Evolutionary conservation across 1,284 basidiomycete species (phyloP), one percentile per base, ranked within the genome.

Genomic region (Xanthoconium separans): DNA sequence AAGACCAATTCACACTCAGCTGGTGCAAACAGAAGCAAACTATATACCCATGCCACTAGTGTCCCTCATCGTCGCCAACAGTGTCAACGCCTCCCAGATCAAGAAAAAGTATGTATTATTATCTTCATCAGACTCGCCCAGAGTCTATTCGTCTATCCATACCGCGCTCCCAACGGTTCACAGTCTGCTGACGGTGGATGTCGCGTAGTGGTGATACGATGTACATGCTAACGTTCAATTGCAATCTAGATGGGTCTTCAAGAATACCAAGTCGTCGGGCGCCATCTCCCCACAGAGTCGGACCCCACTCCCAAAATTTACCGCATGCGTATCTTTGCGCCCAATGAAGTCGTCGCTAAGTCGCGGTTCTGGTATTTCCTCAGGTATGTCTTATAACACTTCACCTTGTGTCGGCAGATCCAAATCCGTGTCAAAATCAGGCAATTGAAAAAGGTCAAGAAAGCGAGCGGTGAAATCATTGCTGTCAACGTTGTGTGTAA

Each of bases 291-390:
- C 70, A 95, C 95, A 56, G 93, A 95, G 80, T 75, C 84, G 63
- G 93, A 98, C 65, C 92, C 93, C 56, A 90, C 84, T 61, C 96
- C 96, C 62, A 98, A 98, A 82, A 91, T 94, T 74, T 98, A 93
- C 85, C 92, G 97, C 70, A 99, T 99, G 96, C 90, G 96, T 75
- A 98, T 99, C 75, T 99, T 99, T 73, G 96, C 97, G 62, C 92
- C 93, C 66, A 99, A 99, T 76, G 94, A 97, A 65, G 89, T 98
- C 64, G 93, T 99, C 68, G 97, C 97, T 70, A 98, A 99, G 84
- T 97, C 93, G 57, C 90, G 96, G 61, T 99, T 97, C 91, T 99
- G 97, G 96, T 99, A 98, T 83, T 99, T 97, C 86, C 84, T 99
- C 63, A 82, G 87, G 88, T 89, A 62, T 64, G 72, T 42, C 16